Evolutionary conservation across 1,284 basidiomycete genomes (phyloP).

Genomic region (Pseudozyma thailandica): DNA sequence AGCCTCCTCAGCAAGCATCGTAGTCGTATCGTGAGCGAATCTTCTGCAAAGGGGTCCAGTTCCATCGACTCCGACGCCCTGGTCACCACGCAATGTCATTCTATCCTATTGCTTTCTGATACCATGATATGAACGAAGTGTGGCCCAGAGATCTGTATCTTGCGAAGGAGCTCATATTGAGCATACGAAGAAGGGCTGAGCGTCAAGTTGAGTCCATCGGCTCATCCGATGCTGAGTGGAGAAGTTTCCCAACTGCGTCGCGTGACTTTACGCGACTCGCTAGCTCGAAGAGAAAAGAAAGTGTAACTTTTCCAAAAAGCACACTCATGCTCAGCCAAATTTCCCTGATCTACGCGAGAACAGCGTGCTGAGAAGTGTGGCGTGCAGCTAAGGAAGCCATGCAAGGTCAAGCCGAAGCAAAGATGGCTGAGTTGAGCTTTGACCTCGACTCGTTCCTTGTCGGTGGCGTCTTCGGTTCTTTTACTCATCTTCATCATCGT

Average conservation of each 20-base stretch:
- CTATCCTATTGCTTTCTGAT: too few species aligned
- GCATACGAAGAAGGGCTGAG: not conserved
- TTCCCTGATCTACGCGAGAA: slow-evolving; percentile 1
- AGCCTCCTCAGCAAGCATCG: too few species aligned
- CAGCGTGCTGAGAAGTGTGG: not conserved
- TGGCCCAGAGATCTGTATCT: not conserved
- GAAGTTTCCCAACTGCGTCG: slow-evolving; percentile 7
- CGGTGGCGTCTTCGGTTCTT: not conserved
- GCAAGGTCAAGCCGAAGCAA: slow-evolving; percentile 13
- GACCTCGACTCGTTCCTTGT: not conserved
- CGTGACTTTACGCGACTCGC: slow-evolving; percentile 46
- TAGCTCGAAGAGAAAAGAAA: slow-evolving; percentile 4
- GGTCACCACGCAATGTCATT: not conserved
- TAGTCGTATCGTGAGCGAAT: too few species aligned
- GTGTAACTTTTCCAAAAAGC: slow-evolving; percentile 26
- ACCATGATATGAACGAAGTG: too few species aligned
- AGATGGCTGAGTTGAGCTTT: slow-evolving; percentile 5
- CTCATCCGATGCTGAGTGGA: not conserved
- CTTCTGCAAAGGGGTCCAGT: not conserved
- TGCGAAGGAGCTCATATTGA: too few species aligned
- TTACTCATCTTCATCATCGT: not conserved
- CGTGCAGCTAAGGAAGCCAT: not conserved
- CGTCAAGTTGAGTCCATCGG: not conserved
- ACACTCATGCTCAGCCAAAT: slow-evolving; percentile 7
- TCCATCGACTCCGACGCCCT: too few species aligned